These are phyloP conservation scores for Salix dunnii DNA, from an alignment of 345 rosid species.

Conservation along the genomic window DNA sequence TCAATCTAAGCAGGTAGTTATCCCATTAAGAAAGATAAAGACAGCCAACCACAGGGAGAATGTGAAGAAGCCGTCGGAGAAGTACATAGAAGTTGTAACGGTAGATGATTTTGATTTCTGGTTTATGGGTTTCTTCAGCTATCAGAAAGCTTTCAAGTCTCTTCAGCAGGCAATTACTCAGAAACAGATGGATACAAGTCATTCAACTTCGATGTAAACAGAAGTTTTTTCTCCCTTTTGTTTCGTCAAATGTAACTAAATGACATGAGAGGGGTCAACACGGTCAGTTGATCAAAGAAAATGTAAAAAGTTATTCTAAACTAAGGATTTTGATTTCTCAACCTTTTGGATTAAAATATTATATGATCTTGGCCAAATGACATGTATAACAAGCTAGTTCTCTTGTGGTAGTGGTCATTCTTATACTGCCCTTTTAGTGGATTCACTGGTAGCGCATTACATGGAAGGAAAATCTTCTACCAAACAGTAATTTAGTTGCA, in stretches of 20 bases:
- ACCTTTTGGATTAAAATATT: neutral
- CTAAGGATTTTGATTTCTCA: neutral
- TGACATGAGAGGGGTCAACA: neutral
- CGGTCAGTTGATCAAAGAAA: slow-evolving; percentile 7
- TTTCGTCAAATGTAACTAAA: slow-evolving; percentile 15
- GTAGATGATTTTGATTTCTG: slow-evolving; percentile 77
- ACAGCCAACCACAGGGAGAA: slow-evolving; percentile 49
- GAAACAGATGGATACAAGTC: slow-evolving; percentile 23
- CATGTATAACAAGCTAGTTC: neutral
- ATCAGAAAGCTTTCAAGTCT: slow-evolving; percentile 57
- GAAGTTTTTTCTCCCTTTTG: slow-evolving; percentile 8
- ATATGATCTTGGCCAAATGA: neutral
- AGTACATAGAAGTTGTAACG: slow-evolving; percentile 64
- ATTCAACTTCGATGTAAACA: slow-evolving; percentile 19
- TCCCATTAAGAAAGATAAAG: slow-evolving; percentile 57
- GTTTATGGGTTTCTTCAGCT: slow-evolving; percentile 83
- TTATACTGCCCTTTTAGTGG: neutral
- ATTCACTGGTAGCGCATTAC: neutral
- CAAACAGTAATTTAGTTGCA: neutral
- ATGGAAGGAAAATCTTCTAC: neutral
- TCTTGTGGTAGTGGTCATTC: neutral
- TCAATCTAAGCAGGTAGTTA: slow-evolving; percentile 35
- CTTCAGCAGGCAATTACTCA: slow-evolving; percentile 51
- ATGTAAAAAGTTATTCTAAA: neutral
- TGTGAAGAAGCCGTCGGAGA: slow-evolving; percentile 60